Evolutionary conservation across 2,329 filamentous ascomycete species (phyloP), one percentile per base, ranked within the genome.

Genomic region (Hymenotorrendiella dingleyae): DNA sequence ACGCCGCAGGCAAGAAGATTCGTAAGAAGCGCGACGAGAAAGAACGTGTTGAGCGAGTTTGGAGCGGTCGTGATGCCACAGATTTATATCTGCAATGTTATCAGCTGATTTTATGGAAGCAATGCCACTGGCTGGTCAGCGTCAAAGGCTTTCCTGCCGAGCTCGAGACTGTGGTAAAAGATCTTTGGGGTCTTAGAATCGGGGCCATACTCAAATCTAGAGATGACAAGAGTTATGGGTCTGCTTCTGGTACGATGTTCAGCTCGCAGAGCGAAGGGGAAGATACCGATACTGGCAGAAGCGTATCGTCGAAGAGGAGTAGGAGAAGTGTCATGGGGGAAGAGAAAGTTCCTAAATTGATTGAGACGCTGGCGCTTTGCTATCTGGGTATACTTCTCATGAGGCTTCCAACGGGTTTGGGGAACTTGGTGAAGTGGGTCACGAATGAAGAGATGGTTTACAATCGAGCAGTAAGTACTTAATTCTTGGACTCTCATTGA

Each of bases 21-120:
- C 73, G 76, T 44, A 74, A 73, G 48, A 76, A 79, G 61, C 72
- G 74, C 45, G 81, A 76, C 46, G 76, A 78, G 55, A 82, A 76
- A 49, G 76, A 78, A 56, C 62, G 66, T 19, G 69, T 69, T 40
- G 69, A 76, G 56, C 68, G 69, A 45, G 74, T 82, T 57, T 69
- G 86, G 37, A 63, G 63, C 5, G 90, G 90, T 30, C 70, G 76
- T 35, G 73, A 78, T 40, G 91, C 84, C 11, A 78, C 81, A 50
- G 78, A 84, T 49, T 74, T 96, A 19, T 96, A 86, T 61, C 70
- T 97, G 26, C 84, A 94, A 60, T 84, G 80, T 50, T 76, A 94
- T 46, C 91, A 97, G 64, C 70, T 95, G 23, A 74, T 97, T 36
- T 68, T 98, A 21, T 80, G 89, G 61, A 86, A 84, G 58, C 91